Evolutionary conservation across 352 stramenopile species (phyloP).

Genomic region (Phytophthora sp.): DNA sequence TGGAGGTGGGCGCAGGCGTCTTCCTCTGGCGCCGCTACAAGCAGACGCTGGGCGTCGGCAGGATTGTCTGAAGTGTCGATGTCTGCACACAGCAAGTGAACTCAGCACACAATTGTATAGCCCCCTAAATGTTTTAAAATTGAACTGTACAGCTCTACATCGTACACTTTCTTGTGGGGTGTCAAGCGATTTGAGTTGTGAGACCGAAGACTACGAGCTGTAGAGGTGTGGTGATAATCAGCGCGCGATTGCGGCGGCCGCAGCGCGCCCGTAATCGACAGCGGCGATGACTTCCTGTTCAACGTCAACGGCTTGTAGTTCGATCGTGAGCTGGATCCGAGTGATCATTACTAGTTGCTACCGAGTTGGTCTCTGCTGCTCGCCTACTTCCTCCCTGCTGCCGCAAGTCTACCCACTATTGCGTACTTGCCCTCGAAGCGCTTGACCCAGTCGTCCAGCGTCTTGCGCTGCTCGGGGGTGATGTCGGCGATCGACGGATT

Average conservation of each 20-base stretch:
- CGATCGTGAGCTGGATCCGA: background rate
- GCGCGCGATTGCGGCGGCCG: background rate
- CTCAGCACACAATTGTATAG: constrained; percentile 5
- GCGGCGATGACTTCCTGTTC: constrained; percentile 15
- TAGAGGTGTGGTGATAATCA: background rate
- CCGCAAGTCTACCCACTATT: constrained; percentile 71
- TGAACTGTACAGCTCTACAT: constrained; percentile 4
- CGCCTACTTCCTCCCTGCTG: constrained; percentile 7
- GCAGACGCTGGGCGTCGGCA: constrained; percentile 32
- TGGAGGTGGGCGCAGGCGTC: constrained; percentile 44
- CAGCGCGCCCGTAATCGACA: constrained; percentile 11
- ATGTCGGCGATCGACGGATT: constrained; percentile 85
- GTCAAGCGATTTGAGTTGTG: constrained; percentile 17
- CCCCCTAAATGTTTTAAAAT: constrained; percentile 8
- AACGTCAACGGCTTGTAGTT: constrained; percentile 5
- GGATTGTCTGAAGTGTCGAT: constrained; percentile 28
- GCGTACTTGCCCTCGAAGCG: constrained; percentile 95
- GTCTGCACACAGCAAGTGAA: constrained; percentile 11
- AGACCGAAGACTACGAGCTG: background rate
- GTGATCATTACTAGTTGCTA: constrained; percentile 11
- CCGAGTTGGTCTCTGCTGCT: background rate
- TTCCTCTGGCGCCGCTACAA: constrained; percentile 49
- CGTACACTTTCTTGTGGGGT: background rate
- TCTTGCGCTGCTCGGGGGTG: constrained; percentile 82
- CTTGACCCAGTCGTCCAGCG: constrained; percentile 93